Conservation (phyloP, 345 rosid genomes). For the Brassica cretica region DNA sequence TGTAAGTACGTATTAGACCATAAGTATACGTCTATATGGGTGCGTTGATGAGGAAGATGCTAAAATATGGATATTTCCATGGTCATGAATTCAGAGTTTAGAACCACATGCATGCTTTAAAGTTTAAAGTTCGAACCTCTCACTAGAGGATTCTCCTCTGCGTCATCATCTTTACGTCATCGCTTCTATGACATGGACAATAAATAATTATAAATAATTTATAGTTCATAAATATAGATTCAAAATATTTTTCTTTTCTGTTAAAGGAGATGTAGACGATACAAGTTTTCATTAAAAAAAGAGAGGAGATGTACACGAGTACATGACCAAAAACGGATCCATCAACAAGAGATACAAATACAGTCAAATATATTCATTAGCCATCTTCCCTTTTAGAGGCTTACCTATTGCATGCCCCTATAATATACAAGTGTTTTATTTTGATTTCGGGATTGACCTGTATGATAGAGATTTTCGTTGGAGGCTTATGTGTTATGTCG, state of each 20-base stretch:
- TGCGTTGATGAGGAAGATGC: slow-evolving; percentile 26
- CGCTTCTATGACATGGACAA: slow-evolving; percentile 17
- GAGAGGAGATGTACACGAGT: slow-evolving; percentile 22
- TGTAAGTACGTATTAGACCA: slow-evolving; percentile 6
- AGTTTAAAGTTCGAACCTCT: slow-evolving; percentile 29
- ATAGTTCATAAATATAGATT: not conserved
- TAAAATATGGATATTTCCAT: slow-evolving; percentile 8
- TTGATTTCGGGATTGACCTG: slow-evolving; percentile 12
- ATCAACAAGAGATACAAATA: slow-evolving; percentile 10
- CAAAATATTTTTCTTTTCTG: not conserved
- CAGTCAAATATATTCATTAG: slow-evolving; percentile 15
- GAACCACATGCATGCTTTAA: slow-evolving; percentile 31
- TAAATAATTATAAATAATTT: not conserved
- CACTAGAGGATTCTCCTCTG: slow-evolving; percentile 22
- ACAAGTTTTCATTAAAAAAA: not conserved
- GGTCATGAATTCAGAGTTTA: slow-evolving; percentile 20
- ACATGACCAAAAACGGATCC: slow-evolving; percentile 13
- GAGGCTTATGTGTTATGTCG: slow-evolving; percentile 35
- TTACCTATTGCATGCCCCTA: slow-evolving; percentile 1
- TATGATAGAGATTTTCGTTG: slow-evolving; percentile 14
- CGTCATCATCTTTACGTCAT: slow-evolving; percentile 29
- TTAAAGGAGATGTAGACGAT: not conserved
- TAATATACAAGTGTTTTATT: not conserved
- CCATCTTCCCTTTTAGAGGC: slow-evolving; percentile 10
- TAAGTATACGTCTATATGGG: not conserved